Evolutionary conservation across 768 basidiomycete genomes (phyloP), one percentile per base, ranked within the genome.

Genomic region (Gloeopeniophorella convolvens): DNA sequence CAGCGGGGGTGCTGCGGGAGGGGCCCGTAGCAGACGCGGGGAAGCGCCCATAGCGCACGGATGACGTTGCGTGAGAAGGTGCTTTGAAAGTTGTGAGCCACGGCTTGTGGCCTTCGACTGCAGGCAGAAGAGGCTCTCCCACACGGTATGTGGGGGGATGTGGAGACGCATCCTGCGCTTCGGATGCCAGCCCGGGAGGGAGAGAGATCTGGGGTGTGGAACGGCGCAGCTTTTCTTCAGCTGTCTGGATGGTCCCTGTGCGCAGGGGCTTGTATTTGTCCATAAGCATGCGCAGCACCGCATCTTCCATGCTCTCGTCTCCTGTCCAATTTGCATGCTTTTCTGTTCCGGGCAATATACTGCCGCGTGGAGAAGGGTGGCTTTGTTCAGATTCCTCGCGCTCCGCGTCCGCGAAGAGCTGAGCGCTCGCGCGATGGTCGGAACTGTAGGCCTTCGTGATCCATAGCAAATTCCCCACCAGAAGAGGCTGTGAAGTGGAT

Each of bases 261-360:
- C 86, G 74, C 28, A 90, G 66, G 1, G 89, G 88, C 65, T 86
- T 90, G 70, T 91, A 83, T 62, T 88, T 85, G 70, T 92, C 89
- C 28, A 90, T 74, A 5, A 92, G 74, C 87, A 94, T 92, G 18
- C 89, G 77, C 15, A 89, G 70, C 1, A 92, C 82, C 0, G 81
- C 76, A 66, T 87, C 82, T 45, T 79, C 69, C 1, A 78, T 71
- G 6, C 74, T 70, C 64, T 91, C 89, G 10, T 91, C 85, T 0
- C 87, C 87, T 1, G 76, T 77, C 89, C 87, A 90, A 61, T 89
- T 83, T 49, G 76, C 70, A 28, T 83, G 69, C 57, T 77, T 71
- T 9, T 41, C 66, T 69, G 56, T 76, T 71, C 42, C 71, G 57
- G 26, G 54, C 66, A 44, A 55, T 59, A 30, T 58, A 52, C 9